Base-by-base conservation (phyloP, 1,284 basidiomycete species). In the Ustilago xerochloae region DNA sequence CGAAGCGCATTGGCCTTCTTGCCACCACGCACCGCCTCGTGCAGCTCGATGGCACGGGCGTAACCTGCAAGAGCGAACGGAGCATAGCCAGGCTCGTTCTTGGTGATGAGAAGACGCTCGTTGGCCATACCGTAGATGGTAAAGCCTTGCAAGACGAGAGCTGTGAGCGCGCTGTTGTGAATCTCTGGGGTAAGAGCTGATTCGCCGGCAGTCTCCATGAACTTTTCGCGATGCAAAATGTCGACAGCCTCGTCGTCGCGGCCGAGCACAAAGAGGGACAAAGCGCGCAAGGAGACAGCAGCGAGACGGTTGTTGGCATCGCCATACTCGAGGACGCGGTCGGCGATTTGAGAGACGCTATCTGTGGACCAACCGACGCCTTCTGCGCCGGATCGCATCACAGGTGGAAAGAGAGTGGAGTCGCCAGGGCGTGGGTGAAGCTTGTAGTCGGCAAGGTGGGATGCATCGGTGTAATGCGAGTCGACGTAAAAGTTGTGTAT, bases 81-180 rank as follows among this genome's bases (percentile, higher is more conserved):
- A 10, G 66, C 26, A 50, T 75, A 79, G 38, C 73, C 79, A 4
- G 72, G 52, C 50, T 74, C 72, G 38, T 62, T 66, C 20, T 66
- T 56, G 33, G 55, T 43, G 26, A 50, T 26, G 24, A 78, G 67
- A 3, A 81, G 62, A 6, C 81, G 74, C 61, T 84, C 82, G 63
- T 80, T 78, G 33, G 82, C 81, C 71, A 84, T 77, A 32, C 75
- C 81, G 57, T 81, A 82, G 24, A 81, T 61, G 28, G 67, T 58
- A 30, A 72, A 81, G 29, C 79, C 79, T 49, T 76, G 68, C n/a
- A 81, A n/a, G 55, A 75, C 38, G 32, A 79, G 69, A 9, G 71
- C 75, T 1, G 67, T 63, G 26, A 63, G 55, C 7, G 77, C 70
- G 38, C 60, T 57, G 51, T 71, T 71, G 66, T 65, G 58, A 26